Evolutionary conservation across 805 yeast species (phyloP), one percentile per base, ranked within the genome.

Genomic region (Cyberlindnera maclurae): DNA sequence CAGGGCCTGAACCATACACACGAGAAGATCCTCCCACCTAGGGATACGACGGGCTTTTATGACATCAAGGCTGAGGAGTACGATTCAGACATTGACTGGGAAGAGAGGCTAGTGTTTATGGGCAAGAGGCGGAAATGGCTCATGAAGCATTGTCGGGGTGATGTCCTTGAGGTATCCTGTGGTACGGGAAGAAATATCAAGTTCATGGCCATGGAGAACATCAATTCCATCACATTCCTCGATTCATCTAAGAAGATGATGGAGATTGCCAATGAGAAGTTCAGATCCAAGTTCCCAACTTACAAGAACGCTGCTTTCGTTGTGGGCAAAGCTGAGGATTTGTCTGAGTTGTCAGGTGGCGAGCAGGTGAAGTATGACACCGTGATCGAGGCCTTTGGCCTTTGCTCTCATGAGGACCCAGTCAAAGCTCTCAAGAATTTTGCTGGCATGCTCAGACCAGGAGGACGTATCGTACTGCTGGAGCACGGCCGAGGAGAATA

Each of bases 361-460:
- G 46, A 60, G 6, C 11, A 34, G 1, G 55, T 49, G 13, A 79
- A 79, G 54, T 93, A 90, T 57, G 98, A 93, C 57, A 89, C 97
- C 0, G 82, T 93, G 17, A 71, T 85, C 34, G 97, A 93, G 60
- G 85, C 97, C 0, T 93, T 93, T 64, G 98, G 98, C 0, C 65
- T 93, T 33, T 93, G 98, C 62, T 89, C 97, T 0, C 97, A 93
- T 55, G 82, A 89, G 49, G 95, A 93, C 55, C 98, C 98, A 0
- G 87, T 84, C 1, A 66, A 64, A 42, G 94, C 96, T 0, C 65
- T 93, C 51, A 63, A 77, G 44, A 86, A 84, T 52, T 85, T 93
- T 78, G 67, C 71, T 12, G 52, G 64, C 20, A 62, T 93, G 29
- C 70, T 93, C 47, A 83, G 82, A 52, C 96, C 97, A 0, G 90